Conservation (phyloP, 345 rosid genomes). For the Hypericum perforatum region DNA sequence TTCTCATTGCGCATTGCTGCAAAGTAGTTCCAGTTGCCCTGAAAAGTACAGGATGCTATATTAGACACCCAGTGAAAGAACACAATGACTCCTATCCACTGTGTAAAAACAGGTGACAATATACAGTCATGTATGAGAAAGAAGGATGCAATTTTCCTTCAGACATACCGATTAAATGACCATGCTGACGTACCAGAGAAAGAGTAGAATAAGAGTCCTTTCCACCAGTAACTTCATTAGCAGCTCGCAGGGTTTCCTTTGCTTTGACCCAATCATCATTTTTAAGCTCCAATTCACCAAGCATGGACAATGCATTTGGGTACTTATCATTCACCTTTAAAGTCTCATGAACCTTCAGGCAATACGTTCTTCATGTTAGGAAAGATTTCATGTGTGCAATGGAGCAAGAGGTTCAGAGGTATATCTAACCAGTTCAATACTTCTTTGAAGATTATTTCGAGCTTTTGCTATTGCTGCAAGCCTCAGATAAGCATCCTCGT, state of each 20-base stretch:
- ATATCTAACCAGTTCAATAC: conserved; percentile 82
- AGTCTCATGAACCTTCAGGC: conserved; percentile 69
- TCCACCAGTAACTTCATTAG: conserved; percentile 87
- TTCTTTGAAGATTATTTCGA: conserved; percentile 74
- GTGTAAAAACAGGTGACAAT: not conserved
- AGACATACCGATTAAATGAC: not conserved
- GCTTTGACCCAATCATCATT: conserved; percentile 99
- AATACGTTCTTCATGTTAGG: conserved; percentile 6
- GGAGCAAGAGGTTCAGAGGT: conserved; percentile 1
- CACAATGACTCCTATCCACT: not conserved
- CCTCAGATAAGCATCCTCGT: conserved; percentile 88
- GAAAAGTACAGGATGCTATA: conserved; percentile 13
- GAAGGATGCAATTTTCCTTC: conserved; percentile 2
- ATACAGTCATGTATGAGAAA: not conserved
- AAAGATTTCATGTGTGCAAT: conserved; percentile 9
- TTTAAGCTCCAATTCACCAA: conserved; percentile 96
- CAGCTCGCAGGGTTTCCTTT: conserved; percentile 93
- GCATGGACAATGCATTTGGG: conserved; percentile 86
- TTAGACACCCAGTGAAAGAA: conserved; percentile 4
- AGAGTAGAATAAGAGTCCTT: conserved; percentile 91
- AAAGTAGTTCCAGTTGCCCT: conserved; percentile 99
- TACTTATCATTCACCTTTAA: conserved; percentile 76
- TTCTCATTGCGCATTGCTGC: conserved; percentile 98
- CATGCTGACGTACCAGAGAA: conserved; percentile 53
- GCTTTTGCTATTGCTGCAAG: conserved; percentile 87